Base-by-base conservation (phyloP, 1,284 basidiomycete genomes). In the Sphagnurus paluster region DNA sequence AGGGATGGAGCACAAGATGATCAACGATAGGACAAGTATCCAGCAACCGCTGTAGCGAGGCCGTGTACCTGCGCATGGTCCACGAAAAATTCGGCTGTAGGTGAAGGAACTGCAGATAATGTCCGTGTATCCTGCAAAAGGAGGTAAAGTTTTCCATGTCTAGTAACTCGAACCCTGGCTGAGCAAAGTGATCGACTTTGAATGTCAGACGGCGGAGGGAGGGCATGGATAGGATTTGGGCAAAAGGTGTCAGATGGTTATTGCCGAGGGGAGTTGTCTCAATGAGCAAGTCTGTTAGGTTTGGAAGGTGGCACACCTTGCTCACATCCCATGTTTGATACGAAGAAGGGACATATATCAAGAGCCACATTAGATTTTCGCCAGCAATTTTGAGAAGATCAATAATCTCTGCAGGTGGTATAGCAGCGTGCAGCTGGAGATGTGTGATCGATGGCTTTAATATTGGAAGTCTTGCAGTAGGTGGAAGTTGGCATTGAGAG, bases 1-100 rank as follows among this genome's bases (percentile, higher is more conserved):
- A 38, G 19, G 42, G 42, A 20, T 47, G 42, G 17, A 44, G 29
- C 5, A 51, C 45, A 13, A 51, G 9, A 32, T 50, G 49, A n/a
- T 50, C 45, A 7, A 47, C 36, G 7, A 42, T 50, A 4, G 49
- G 41, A 19, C 49, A 50, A 10, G 30, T 30, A 20, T 41, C 39
- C 8, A 46, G 39, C 5, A 46, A 19, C 13, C 29, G 20, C 10
- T 46, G 44, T 16, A 50, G 9, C 21, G 11, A 14, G 8, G 26
- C 16, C 35, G 9, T 39, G 26, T 25, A 7, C 29, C 44, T n/a
- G 29, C 25, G 16, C 38, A 42, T 30, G 34, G 30, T 33, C 44
- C 10, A 14, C 7, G 36, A 36, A 10, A 46, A 46, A 9, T 40
- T 40, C 20, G 48, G 48, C 10, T 47, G 47, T 16, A 50, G 20